Base-by-base conservation (phyloP, 371 early-diverging fungal species). In the Rhizomucor pusillus region DNA sequence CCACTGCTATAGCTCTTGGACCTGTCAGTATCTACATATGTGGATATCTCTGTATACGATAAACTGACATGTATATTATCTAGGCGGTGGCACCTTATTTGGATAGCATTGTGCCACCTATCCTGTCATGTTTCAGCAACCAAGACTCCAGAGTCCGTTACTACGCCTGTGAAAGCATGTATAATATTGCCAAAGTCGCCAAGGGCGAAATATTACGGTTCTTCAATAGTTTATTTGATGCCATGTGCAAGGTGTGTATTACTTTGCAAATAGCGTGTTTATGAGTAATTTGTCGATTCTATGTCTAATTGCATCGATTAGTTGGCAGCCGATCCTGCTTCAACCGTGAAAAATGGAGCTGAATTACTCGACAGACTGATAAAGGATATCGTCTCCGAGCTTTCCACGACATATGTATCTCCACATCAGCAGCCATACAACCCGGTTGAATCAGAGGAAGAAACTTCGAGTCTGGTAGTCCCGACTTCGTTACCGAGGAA, bases 81-180 rank as follows among this genome's bases (percentile, higher is more conserved):
- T 75, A 89, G 74, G 73, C 73, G 9, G 84, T 94, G 12, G 80
- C 79, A 16, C 65, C 65, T 14, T 85, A 88, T 54, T 66, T 93
- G n/a, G 84, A 84, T 56, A 80, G 76, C 45, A 91, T 94, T 52
- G 79, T 94, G 12, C 93, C 93, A 23, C 95, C 96, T 1, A 90
- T 96, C 19, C 79, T 96, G 7, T 75, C 89, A 14, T 93, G 93
- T 56, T 87, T 95, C 59, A 63, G 75, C 2, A 92, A 94, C 64
- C 90, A 84, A 47, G 97, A 97, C 63, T 79, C 87, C 5, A 74
- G 87, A n/a, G 94, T 95, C 20, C 81, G 94, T 9, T 97, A 94
- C 73, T 95, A 94, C 78, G 93, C 94, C 3, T 94, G 94, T 57
- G 97, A 97, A 69, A 82, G 86, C 48, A 87, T 97, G 87, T 97